Conservation (phyloP, 306 rosid genomes). For the Coriaria nepalensis region DNA sequence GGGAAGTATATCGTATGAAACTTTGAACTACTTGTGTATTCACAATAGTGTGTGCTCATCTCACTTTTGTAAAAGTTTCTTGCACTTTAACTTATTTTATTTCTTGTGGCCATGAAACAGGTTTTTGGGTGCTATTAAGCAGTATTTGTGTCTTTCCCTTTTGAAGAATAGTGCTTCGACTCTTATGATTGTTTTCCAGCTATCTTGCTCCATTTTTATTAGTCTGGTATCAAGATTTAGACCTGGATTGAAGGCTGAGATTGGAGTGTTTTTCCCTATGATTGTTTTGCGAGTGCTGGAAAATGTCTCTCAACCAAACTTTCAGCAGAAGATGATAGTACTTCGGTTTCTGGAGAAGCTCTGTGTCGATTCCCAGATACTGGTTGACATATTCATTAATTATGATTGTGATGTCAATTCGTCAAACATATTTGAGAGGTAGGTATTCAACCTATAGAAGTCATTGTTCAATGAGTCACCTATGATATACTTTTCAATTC, state of each 20-base stretch:
- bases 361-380: conserved; percentile 85
- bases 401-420: conserved; percentile 99
- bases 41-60: too few species aligned
- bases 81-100: conserved; percentile 2
- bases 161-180: conserved; percentile 98
- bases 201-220: conserved; percentile 95
- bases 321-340: conserved; percentile 97
- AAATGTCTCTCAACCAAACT: conserved; percentile 94
- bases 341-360: conserved; percentile 93
- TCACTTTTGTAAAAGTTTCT: too few species aligned
- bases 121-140: conserved; percentile 98
- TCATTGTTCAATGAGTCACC: conserved; percentile 6
- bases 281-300: conserved; percentile 96
- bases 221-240: conserved; percentile 98
- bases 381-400: conserved; percentile 92
- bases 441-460: conserved; percentile 17
- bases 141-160: conserved; percentile 87
- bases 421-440: conserved; percentile 99
- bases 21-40: too few species aligned
- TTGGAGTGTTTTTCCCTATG: conserved; percentile 99
- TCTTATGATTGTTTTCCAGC: conserved; percentile 89
- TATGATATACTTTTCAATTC: conserved; percentile 15
- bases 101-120: conserved; percentile 38
- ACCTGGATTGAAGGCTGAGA: conserved; percentile 96
- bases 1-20: too few species aligned